Evolutionary conservation across 2,329 filamentous ascomycete species (phyloP).

Genomic region (Fusarium cicatricum): DNA sequence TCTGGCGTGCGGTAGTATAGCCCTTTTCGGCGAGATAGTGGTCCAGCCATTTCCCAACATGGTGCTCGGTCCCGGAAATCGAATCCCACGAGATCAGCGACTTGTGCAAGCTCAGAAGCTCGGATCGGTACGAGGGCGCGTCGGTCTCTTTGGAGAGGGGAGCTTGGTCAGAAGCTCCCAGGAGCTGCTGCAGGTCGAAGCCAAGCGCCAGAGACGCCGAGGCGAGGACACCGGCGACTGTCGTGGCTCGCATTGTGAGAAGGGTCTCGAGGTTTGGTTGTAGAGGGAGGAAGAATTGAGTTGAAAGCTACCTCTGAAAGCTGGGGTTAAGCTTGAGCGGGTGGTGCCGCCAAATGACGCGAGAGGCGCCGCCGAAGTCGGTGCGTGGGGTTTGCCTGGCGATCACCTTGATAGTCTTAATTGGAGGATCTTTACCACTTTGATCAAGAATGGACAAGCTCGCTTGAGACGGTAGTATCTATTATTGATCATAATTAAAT

Average conservation of each 20-base stretch:
- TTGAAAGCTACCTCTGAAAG: slow-evolving; percentile 1
- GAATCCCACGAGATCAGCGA: slow-evolving; percentile 71
- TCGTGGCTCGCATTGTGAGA: slow-evolving; percentile 25
- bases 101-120: slow-evolving; percentile 76
- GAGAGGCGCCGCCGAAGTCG: slow-evolving; percentile 28
- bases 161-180: slow-evolving; percentile 6
- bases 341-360: slow-evolving; percentile 26
- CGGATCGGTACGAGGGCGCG: slow-evolving; percentile 51
- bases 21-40: slow-evolving; percentile 65
- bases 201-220: slow-evolving; percentile 23
- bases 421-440: background rate
- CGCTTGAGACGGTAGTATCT: too few relatives aligned
- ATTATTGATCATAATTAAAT: too few relatives aligned
- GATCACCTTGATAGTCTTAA: slow-evolving; percentile 12
- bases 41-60: slow-evolving; percentile 73
- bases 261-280: slow-evolving; percentile 10
- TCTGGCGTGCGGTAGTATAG: slow-evolving; percentile 56
- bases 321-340: slow-evolving; percentile 25
- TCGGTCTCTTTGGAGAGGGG: slow-evolving; percentile 27
- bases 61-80: slow-evolving; percentile 72
- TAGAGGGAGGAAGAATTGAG: background rate
- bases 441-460: background rate
- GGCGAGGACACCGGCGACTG: slow-evolving; percentile 15
- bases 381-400: slow-evolving; percentile 3
- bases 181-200: slow-evolving; percentile 20